Percentiles rank a stretch among this genome's conserved stretches.
Conservation (phyloP, 805 yeast species). For the Blastobotrys chiropterorum region DNA sequence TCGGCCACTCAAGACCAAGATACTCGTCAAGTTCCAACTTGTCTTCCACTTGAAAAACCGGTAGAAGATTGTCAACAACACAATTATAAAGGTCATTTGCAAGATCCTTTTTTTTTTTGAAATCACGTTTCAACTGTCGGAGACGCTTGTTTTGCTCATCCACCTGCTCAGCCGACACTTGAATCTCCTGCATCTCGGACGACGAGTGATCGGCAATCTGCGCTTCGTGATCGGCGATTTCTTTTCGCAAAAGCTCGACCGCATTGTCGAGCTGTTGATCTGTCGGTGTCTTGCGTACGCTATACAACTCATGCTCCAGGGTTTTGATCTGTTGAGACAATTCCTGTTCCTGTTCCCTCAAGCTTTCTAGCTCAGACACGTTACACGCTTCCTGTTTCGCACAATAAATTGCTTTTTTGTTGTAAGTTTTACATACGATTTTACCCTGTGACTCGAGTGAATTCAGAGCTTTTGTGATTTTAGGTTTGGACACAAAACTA, state of each 20-base stretch:
- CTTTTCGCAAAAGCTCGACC: too few species aligned
- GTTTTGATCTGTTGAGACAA: neutral
- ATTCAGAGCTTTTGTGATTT: constrained; percentile 5
- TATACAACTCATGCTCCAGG: neutral
- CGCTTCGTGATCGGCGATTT: neutral
- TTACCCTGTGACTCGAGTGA: constrained; percentile 4
- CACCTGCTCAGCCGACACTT: neutral
- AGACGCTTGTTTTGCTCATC: neutral
- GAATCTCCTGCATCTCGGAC: neutral
- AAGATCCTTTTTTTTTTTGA: neutral
- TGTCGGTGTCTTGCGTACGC: neutral
- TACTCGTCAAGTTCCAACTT: neutral
- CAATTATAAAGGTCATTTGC: neutral
- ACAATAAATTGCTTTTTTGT: constrained; percentile 7
- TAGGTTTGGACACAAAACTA: constrained; percentile 3
- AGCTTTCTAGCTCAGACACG: neutral
- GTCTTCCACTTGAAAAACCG: neutral
- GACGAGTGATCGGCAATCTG: neutral
- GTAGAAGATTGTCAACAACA: neutral
- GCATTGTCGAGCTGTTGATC: neutral
- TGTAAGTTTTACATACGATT: constrained; percentile 7
- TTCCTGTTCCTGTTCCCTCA: neutral
- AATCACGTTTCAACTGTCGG: neutral
- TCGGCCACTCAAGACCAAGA: neutral
- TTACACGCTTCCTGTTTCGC: constrained; percentile 5